Percentiles rank a stretch among this genome's conserved stretches.
phyloP scores from a whole-genome alignment of 805 yeast genomes.

The Saccharomycodes ludwigii region DNA sequence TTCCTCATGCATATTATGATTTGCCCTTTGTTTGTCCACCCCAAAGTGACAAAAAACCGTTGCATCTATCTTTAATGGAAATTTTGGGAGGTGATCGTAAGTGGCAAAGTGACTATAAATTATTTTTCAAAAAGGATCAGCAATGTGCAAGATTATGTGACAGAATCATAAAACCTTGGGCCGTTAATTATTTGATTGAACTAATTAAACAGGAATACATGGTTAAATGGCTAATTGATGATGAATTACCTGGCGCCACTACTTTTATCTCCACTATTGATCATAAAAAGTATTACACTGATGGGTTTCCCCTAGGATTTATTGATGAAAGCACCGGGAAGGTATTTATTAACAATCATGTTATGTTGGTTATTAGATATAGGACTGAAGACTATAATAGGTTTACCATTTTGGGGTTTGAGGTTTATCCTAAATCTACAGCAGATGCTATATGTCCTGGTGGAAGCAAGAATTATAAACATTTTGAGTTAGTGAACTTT shows the following conservation, averaged over 20 bases:
- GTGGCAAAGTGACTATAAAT: constrained; percentile 60
- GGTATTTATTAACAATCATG: constrained; percentile 63
- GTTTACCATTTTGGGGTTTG: constrained; percentile 73
- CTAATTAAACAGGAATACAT: constrained; percentile 60
- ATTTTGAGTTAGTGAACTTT: constrained; percentile 38
- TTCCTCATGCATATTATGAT: constrained; percentile 67
- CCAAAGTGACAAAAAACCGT: constrained; percentile 36
- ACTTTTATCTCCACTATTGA: constrained; percentile 52
- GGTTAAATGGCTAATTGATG: constrained; percentile 76
- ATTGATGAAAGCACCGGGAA: constrained; percentile 37
- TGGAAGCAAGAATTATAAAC: constrained; percentile 45
- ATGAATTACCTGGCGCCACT: constrained; percentile 72
- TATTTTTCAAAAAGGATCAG: constrained; percentile 51
- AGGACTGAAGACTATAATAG: constrained; percentile 34
- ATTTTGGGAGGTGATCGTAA: constrained; percentile 72
- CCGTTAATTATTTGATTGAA: constrained; percentile 42
- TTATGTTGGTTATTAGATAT: constrained; percentile 67
- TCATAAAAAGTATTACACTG: constrained; percentile 58
- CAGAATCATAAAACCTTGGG: constrained; percentile 39
- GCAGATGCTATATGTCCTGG: constrained; percentile 62
- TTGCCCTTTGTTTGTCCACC: constrained; percentile 76
- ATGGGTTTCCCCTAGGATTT: constrained; percentile 80
- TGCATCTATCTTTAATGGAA: constrained; percentile 62
- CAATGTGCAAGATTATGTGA: constrained; percentile 61
- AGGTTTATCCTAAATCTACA: constrained; percentile 78